These are phyloP conservation scores for Vairimorpha ceranae DNA, from an alignment of 371 early-diverging fungal genomes.

Conservation along the genomic window DNA sequence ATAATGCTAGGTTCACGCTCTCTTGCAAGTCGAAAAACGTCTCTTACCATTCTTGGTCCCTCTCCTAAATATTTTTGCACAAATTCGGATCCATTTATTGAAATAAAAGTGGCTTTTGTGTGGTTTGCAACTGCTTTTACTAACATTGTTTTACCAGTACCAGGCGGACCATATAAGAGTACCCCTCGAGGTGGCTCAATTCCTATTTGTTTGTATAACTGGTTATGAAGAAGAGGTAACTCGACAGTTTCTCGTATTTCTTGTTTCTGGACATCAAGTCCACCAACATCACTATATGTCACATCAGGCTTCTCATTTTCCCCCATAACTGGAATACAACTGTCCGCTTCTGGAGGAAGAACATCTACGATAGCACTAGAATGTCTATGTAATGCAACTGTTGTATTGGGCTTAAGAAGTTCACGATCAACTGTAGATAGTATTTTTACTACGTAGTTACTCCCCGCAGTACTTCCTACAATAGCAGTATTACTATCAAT, in stretches of 20 bases:
- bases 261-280: constrained; percentile 84
- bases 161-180: constrained; percentile 90
- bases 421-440: constrained; percentile 93
- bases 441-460: constrained; percentile 87
- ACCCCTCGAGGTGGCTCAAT: constrained; percentile 90
- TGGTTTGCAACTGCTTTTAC: constrained; percentile 95
- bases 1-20: constrained; percentile 78
- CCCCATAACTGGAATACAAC: constrained; percentile 60
- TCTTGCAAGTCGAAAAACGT: constrained; percentile 66
- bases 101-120: constrained; percentile 71
- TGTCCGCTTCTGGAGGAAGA: constrained; percentile 65
- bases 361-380: constrained; percentile 77
- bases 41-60: constrained; percentile 68
- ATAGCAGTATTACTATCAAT: constrained; percentile 95
- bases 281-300: constrained; percentile 97
- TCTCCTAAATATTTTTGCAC: constrained; percentile 86
- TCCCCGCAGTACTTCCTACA: constrained; percentile 87
- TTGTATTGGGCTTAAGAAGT: constrained; percentile 86
- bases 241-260: constrained; percentile 93
- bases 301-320: constrained; percentile 64
- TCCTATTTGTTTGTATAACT: constrained; percentile 84
- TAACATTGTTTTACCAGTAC: constrained; percentile 93
- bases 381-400: constrained; percentile 93
- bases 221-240: constrained; percentile 86
- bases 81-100: constrained; percentile 87